Conservation (phyloP, 768 basidiomycete genomes). For the Pilatotrama ljubarskyi region DNA sequence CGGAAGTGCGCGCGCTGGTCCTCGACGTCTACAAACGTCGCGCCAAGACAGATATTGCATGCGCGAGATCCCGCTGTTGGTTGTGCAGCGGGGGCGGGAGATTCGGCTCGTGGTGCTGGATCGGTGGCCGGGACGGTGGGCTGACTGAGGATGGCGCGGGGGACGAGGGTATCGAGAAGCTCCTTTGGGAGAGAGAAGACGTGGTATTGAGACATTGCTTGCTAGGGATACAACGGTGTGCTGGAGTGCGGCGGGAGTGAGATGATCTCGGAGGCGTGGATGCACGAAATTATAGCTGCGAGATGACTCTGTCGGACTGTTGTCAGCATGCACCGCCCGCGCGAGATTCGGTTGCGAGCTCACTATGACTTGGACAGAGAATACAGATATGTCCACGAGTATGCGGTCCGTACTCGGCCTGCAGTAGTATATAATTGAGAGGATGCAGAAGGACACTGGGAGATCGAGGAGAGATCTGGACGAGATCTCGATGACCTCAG, state of each 20-base stretch:
- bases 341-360: too few species aligned
- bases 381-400: too few species aligned
- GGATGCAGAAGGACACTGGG: neutral
- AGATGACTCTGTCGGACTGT: too few species aligned
- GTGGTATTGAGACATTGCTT: conserved; percentile 45
- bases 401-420: too few species aligned
- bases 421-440: too few species aligned
- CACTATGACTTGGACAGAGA: neutral
- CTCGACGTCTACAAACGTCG: conserved; percentile 69
- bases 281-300: neutral
- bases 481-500: conserved; percentile 15
- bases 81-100: conserved; percentile 33
- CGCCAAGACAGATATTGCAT: conserved; percentile 74
- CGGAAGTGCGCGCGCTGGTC: conserved; percentile 86
- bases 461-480: neutral
- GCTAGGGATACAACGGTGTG: conserved; percentile 19
- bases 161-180: conserved; percentile 68
- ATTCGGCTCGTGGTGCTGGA: conserved; percentile 32
- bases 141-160: conserved; percentile 57
- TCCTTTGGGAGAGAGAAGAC: conserved; percentile 72
- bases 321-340: too few species aligned
- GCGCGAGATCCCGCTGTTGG: conserved; percentile 46
- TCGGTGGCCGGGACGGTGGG: conserved; percentile 30
- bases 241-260: neutral
- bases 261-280: neutral